A percentile compares a stretch with the other conserved stretches of the same genome.
phyloP scores from a whole-genome alignment of 2,329 filamentous ascomycete genomes.

The Phialophora expanda region DNA sequence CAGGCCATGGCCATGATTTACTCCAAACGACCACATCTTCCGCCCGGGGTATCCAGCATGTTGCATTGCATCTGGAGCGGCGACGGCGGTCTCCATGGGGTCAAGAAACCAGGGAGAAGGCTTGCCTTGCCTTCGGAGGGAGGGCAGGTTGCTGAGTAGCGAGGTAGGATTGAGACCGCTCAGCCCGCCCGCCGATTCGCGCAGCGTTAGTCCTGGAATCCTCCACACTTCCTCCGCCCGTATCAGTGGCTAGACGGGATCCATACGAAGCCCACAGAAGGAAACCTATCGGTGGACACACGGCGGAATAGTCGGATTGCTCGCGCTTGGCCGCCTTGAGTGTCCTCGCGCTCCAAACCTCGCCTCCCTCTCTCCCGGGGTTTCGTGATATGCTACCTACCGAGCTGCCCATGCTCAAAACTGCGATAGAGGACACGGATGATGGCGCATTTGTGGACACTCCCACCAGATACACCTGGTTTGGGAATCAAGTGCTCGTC shows the following conservation, averaged over 20 bases:
- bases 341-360: constrained; percentile 7
- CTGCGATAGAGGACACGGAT: constrained; percentile 14
- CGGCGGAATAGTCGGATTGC: constrained; percentile 30
- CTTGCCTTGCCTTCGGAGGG: not conserved
- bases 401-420: constrained; percentile 13
- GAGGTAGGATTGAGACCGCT: constrained; percentile 31
- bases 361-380: constrained; percentile 20
- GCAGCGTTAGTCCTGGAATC: constrained; percentile 4
- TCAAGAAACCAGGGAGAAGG: constrained; percentile 6
- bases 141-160: constrained; percentile 14
- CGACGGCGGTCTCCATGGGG: constrained; percentile 6
- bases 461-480: constrained; percentile 2
- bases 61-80: constrained; percentile 26
- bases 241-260: constrained; percentile 14
- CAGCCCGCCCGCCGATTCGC: constrained; percentile 15
- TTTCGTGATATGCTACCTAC: constrained; percentile 14
- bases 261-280: constrained; percentile 8
- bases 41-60: constrained; percentile 1
- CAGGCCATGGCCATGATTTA: not conserved
- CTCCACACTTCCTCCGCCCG: constrained; percentile 17
- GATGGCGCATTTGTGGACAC: constrained; percentile 21
- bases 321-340: constrained; percentile 10
- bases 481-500: constrained; percentile 10
- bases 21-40: not conserved
- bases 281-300: constrained; percentile 19